Evolutionary conservation across 2,329 filamentous ascomycete genomes (phyloP).

Genomic region (Colletotrichum lini): DNA sequence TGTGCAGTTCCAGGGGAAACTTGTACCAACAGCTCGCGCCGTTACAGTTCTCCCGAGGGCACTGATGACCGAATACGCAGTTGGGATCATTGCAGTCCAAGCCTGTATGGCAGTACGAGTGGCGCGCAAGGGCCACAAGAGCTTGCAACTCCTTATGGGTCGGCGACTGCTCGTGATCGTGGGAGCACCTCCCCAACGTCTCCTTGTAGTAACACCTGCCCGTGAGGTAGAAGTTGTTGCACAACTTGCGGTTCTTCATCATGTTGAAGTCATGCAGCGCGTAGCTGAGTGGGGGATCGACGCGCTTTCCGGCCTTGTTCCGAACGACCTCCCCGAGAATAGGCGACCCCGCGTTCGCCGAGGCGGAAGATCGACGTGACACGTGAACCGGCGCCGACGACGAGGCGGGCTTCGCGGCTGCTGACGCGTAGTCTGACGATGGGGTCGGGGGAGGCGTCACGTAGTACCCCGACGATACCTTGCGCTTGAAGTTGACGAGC

Average conservation of each 20-base stretch:
- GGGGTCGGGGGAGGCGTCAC: constrained; percentile 44
- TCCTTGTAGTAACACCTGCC: constrained; percentile 43
- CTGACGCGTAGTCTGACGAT: constrained; percentile 42
- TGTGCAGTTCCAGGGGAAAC: constrained; percentile 44
- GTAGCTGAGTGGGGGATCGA: constrained; percentile 47
- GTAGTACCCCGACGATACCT: constrained; percentile 42
- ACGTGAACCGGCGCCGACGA: not conserved
- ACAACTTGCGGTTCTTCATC: constrained; percentile 50
- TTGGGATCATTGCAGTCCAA: constrained; percentile 46
- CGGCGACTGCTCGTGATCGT: constrained; percentile 48
- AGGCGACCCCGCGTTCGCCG: not conserved
- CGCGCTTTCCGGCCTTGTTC: constrained; percentile 47
- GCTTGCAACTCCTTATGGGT: constrained; percentile 45
- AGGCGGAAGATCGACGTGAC: not conserved
- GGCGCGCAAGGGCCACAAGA: constrained; percentile 50
- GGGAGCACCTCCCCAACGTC: constrained; percentile 44
- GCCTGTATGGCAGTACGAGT: constrained; percentile 47
- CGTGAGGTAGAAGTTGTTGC: constrained; percentile 52
- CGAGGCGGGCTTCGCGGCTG: constrained; percentile 29
- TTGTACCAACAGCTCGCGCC: constrained; percentile 31
- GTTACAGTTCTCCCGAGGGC: constrained; percentile 40
- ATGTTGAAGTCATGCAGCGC: constrained; percentile 42
- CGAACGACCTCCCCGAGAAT: constrained; percentile 33
- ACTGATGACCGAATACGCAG: constrained; percentile 46
- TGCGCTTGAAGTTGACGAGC: constrained; percentile 44